Base-by-base conservation (phyloP, 345 rosid genomes). In the Aurinia saxatilis region DNA sequence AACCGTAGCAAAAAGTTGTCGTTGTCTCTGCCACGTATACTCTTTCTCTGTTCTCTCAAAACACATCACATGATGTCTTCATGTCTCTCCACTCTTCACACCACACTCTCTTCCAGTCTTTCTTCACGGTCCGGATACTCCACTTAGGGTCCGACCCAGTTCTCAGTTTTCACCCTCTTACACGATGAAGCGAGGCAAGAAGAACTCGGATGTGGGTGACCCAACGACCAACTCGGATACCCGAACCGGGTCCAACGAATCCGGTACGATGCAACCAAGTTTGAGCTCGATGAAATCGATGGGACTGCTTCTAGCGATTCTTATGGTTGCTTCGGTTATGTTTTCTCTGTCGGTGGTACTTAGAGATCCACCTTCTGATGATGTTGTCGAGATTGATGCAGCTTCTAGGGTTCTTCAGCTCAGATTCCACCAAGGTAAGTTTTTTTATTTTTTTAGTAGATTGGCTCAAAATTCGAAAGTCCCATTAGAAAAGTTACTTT, bases 321-420 rank as follows among this genome's bases (percentile, higher is more conserved):
- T 79, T 29, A 56, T 79, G 74, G 33, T 48, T 45, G 39, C 36
- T 48, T 79, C 80, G 1, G 82, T 76, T 50, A 12, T 75, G 61
- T 75, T 79, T 47, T 79, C 82, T 14, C 36, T 76, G 71, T 66
- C 77, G 33, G 78, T 75, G 45, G 82, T 79, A 21, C 78, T 75
- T 25, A 72, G 61, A 60, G 82, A 79, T 69, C 78, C 78, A 34
- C 82, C 82, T 21, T 53, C 82, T 15, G 75, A 78, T 47, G 63
- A 29, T 34, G 68, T 73, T 50, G 37, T 19, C 63, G 71, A 68
- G 50, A 40, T 23, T 17, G 33, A 38, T 2, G 57, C 67, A 39
- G 57, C 52, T 4, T 49, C 72, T 57, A 50, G 37, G 54, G 54
- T 45, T 60, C 48, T 39, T 14, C 48, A 57, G 13, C 35, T 44